Percentiles rank a stretch among this genome's conserved stretches.
Conservation (phyloP, 1,139 yeast species). For the Meyerozyma elateridarum region DNA sequence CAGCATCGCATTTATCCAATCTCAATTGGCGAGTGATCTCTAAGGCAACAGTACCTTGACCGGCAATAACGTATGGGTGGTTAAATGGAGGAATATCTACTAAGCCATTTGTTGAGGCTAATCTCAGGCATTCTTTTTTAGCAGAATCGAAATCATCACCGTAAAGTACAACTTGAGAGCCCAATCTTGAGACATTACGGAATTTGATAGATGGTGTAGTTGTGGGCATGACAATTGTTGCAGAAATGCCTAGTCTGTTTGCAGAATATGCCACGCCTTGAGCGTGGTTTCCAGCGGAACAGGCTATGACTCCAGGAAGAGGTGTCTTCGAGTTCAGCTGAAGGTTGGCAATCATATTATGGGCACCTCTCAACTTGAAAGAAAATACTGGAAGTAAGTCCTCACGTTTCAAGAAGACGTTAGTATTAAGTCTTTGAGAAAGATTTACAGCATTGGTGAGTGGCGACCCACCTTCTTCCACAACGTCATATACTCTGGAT, state of each 20-base stretch:
- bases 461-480: slow-evolving; percentile 76
- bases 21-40: slow-evolving; percentile 86
- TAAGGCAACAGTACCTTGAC: slow-evolving; percentile 96
- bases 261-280: slow-evolving; percentile 98
- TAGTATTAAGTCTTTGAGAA: slow-evolving; percentile 67
- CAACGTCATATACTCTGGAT: slow-evolving; percentile 90
- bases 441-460: slow-evolving; percentile 71
- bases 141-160: slow-evolving; percentile 96
- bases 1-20: slow-evolving; percentile 73
- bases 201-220: slow-evolving; percentile 95
- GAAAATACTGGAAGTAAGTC: slow-evolving; percentile 93
- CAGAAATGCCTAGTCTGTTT: slow-evolving; percentile 74
- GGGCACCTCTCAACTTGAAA: slow-evolving; percentile 95
- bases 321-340: slow-evolving; percentile 53
- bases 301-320: slow-evolving; percentile 88
- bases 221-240: slow-evolving; percentile 97
- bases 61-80: slow-evolving; percentile 98
- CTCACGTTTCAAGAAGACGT: slow-evolving; percentile 79
- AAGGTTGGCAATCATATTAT: slow-evolving; percentile 90
- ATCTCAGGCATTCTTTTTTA: slow-evolving; percentile 76
- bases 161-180: slow-evolving; percentile 85
- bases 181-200: slow-evolving; percentile 84
- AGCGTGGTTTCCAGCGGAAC: slow-evolving; percentile 98
- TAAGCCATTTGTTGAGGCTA: slow-evolving; percentile 64
- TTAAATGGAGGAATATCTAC: slow-evolving; percentile 95